Evolutionary conservation across 805 yeast genomes (phyloP).

Genomic region (Helenozyma rhizophorensis): DNA sequence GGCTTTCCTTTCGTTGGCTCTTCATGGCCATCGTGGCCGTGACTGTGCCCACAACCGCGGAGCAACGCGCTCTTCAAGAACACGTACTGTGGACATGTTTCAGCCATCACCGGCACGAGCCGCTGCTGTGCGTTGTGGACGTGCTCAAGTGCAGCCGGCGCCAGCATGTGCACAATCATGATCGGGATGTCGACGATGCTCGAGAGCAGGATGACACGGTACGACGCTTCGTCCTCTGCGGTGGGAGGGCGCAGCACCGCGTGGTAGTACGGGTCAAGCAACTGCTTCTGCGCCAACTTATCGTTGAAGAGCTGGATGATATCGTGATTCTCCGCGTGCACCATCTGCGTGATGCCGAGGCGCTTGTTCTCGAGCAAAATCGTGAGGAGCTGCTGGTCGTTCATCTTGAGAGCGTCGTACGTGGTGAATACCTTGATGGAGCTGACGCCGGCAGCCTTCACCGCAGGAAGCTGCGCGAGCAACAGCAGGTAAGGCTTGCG

Average conservation of each 20-base stretch:
- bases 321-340: constrained; percentile 51
- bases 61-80: constrained; percentile 34
- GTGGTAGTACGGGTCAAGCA: constrained; percentile 42
- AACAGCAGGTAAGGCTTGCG: constrained; percentile 22
- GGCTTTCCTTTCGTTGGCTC: no score
- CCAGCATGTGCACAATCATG: constrained; percentile 46
- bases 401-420: constrained; percentile 38
- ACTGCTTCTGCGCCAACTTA: constrained; percentile 32
- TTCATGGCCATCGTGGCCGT: no score
- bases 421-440: constrained; percentile 44
- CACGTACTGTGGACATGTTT: constrained; percentile 49
- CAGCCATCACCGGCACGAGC: constrained; percentile 42
- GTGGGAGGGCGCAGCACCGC: constrained; percentile 41
- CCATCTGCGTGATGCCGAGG: constrained; percentile 43
- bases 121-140: constrained; percentile 40
- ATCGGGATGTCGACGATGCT: constrained; percentile 43
- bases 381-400: constrained; percentile 37
- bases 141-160: constrained; percentile 36
- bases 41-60: not conserved
- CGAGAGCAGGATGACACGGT: constrained; percentile 42
- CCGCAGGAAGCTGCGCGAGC: constrained; percentile 1
- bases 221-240: constrained; percentile 49
- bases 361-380: constrained; percentile 36
- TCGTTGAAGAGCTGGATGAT: constrained; percentile 39
- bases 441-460: constrained; percentile 34